phyloP scores from a whole-genome alignment of 305 asterid genomes.

The Plantago lanceolata region DNA sequence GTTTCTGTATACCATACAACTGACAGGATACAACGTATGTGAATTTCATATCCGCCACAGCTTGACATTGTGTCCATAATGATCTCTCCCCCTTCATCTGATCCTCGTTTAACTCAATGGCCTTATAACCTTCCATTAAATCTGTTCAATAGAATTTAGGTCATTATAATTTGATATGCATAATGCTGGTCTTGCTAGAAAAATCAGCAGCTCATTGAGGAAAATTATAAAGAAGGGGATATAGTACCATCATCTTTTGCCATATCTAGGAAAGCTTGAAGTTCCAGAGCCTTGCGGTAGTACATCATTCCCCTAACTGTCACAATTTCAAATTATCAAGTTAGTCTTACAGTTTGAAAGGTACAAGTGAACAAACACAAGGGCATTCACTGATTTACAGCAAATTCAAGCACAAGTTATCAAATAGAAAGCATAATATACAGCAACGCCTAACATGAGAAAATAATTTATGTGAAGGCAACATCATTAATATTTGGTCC shows the following conservation, averaged over 20 bases:
- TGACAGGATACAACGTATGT: constrained; percentile 97
- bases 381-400: not conserved
- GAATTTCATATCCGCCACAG: constrained; percentile 98
- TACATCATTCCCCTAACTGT: constrained; percentile 99
- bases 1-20: constrained; percentile 82
- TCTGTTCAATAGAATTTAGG: constrained; percentile 38
- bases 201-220: not conserved
- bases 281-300: constrained; percentile 95
- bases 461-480: not conserved
- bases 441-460: not conserved
- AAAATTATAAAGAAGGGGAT: constrained; percentile 7
- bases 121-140: constrained; percentile 94
- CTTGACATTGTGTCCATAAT: constrained; percentile 93
- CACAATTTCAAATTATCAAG: constrained; percentile 27
- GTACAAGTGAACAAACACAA: not conserved
- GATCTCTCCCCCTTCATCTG: constrained; percentile 95
- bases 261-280: constrained; percentile 98
- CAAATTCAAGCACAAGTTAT: not conserved
- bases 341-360: constrained; percentile 18
- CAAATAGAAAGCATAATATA: not conserved
- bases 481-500: not conserved
- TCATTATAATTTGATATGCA: not conserved
- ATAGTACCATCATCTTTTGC: constrained; percentile 88
- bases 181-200: not conserved
- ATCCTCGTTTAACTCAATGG: constrained; percentile 90